Conservation (phyloP, 139 green algal genomes). For the Astrephomene gubernaculifera region DNA sequence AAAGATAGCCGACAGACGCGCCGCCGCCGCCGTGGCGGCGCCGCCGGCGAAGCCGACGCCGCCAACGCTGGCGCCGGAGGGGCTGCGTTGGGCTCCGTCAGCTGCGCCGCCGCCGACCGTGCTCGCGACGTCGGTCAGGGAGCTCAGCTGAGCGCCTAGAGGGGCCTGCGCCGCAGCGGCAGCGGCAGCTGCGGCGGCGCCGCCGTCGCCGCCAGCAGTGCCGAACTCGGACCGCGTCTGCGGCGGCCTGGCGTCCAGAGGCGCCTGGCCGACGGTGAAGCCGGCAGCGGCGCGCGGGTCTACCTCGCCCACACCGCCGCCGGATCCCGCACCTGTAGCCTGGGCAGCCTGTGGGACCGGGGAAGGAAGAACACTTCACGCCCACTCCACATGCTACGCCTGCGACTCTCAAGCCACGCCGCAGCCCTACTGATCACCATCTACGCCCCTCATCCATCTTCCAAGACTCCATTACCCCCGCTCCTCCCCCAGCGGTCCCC, state of each 20-base stretch:
- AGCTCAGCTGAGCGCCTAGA: not conserved
- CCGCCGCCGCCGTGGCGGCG: not conserved
- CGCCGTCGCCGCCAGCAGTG: not conserved
- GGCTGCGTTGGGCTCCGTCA: not conserved
- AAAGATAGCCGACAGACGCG: constrained; percentile 12
- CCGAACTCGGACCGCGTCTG: constrained; percentile 1
- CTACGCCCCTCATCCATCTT: too few relatives aligned
- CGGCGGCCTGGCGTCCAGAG: constrained; percentile 42
- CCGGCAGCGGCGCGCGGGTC: constrained; percentile 43
- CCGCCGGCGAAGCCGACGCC: constrained; percentile 12
- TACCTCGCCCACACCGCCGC: constrained; percentile 54
- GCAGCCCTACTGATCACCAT: too few relatives aligned
- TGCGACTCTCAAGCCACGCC: too few relatives aligned
- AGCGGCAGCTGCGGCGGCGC: not conserved
- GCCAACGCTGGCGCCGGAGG: not conserved
- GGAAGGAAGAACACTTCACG: too few relatives aligned
- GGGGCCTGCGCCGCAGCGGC: not conserved
- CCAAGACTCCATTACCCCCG: too few relatives aligned
- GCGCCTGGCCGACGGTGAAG: constrained; percentile 57
- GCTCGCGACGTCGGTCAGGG: constrained; percentile 4
- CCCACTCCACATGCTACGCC: too few relatives aligned
- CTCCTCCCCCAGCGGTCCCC: not conserved
- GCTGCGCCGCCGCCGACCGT: not conserved
- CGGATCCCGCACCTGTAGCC: not conserved
- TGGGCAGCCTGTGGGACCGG: not conserved